phyloP scores from a whole-genome alignment of 2,329 filamentous ascomycete species.

The Hypoxylon sp. region DNA sequence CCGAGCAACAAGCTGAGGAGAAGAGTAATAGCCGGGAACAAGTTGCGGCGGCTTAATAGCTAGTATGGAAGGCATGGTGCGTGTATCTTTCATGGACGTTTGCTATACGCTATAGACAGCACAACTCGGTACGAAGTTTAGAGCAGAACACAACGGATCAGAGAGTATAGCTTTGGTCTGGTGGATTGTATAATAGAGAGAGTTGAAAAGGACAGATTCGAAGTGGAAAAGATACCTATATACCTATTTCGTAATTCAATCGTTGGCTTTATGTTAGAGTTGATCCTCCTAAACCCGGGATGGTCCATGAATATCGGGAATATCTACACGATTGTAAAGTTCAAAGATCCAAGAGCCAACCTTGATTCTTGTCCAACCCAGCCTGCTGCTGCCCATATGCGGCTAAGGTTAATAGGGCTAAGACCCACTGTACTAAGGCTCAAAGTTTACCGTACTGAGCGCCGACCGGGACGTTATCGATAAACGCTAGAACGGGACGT shows the following conservation, averaged over 20 bases:
- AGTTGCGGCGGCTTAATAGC: conserved; percentile 15
- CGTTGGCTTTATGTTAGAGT: neutral
- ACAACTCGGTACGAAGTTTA: conserved; percentile 6
- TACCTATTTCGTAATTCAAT: conserved; percentile 11
- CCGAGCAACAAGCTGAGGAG: conserved; percentile 14
- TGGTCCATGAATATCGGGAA: neutral
- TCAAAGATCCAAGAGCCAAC: neutral
- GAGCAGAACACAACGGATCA: neutral
- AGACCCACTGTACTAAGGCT: neutral
- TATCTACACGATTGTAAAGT: neutral
- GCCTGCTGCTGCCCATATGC: neutral
- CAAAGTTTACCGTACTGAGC: too few relatives aligned
- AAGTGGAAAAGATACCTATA: conserved; percentile 22
- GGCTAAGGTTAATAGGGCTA: neutral
- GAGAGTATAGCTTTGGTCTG: neutral
- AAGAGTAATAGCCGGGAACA: conserved; percentile 25
- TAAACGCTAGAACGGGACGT: conserved; percentile 2
- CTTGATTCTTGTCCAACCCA: too few relatives aligned
- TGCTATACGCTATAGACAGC: conserved; percentile 9
- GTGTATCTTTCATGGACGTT: conserved; percentile 15
- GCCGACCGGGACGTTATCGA: conserved; percentile 8
- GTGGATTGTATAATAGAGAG: conserved; percentile 44
- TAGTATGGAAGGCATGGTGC: neutral
- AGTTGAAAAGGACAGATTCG: conserved; percentile 24
- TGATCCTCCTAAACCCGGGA: neutral